Percentiles rank a stretch among this genome's conserved stretches.
phyloP scores from a whole-genome alignment of 768 basidiomycete species.

The Lactarius sp. region DNA sequence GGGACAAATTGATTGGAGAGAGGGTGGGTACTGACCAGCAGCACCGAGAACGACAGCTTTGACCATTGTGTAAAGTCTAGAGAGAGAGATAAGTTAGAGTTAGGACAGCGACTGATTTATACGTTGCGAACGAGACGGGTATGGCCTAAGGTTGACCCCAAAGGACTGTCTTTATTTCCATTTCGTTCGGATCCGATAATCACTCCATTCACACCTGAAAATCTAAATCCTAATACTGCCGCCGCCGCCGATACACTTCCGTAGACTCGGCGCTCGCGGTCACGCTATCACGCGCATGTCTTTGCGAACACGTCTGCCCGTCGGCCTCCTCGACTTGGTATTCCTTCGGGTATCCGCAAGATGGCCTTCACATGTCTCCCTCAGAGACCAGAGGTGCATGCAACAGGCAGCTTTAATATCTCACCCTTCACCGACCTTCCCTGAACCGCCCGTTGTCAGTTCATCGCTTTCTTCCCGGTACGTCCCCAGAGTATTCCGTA shows the following conservation, averaged over 20 bases:
- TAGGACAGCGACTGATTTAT: not conserved
- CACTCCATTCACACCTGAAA: not conserved
- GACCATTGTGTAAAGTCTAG: slow-evolving; percentile 37
- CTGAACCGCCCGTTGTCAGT: not conserved
- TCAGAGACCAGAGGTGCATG: not conserved
- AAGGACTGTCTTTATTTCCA: not conserved
- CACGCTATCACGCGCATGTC: not conserved
- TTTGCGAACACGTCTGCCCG: not conserved
- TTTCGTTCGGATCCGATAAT: slow-evolving; percentile 6
- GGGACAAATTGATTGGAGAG: not conserved
- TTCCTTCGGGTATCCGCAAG: not conserved
- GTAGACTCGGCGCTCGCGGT: no score
- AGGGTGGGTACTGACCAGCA: slow-evolving; percentile 53
- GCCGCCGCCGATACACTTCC: no score
- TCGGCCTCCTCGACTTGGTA: not conserved
- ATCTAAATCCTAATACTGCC: no score
- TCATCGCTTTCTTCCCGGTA: not conserved
- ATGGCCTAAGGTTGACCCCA: no score
- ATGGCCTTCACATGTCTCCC: not conserved
- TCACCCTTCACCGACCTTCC: not conserved
- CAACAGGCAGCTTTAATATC: slow-evolving; percentile 11
- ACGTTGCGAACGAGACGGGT: not conserved
- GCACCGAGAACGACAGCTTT: slow-evolving; percentile 97
- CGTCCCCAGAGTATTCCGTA: not conserved
- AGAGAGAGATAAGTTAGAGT: not conserved